Evolutionary conservation across 2,329 filamentous ascomycete genomes (phyloP).

Genomic region (Hypoxylon sp.): DNA sequence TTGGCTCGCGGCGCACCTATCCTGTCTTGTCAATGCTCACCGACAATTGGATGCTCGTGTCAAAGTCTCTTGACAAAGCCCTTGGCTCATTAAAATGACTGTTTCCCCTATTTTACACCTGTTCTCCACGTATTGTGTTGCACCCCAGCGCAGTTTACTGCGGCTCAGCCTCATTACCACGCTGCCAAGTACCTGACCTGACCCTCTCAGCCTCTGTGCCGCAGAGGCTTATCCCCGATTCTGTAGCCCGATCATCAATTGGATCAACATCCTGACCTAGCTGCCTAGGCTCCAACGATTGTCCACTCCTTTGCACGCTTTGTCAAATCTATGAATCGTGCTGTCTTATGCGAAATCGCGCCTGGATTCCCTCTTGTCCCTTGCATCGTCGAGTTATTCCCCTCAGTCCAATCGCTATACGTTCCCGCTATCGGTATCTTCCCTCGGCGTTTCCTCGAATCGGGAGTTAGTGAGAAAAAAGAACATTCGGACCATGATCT

Average conservation of each 20-base stretch:
- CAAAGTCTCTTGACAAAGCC: slow-evolving; percentile 26
- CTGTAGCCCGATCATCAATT: slow-evolving; percentile 27
- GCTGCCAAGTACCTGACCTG: slow-evolving; percentile 20
- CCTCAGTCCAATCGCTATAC: slow-evolving; percentile 20
- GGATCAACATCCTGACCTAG: too few species aligned
- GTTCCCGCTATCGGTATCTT: slow-evolving; percentile 31
- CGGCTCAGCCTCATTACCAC: slow-evolving; percentile 38
- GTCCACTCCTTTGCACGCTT: slow-evolving; percentile 24
- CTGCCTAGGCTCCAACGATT: slow-evolving; percentile 21
- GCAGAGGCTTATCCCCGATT: slow-evolving; percentile 35
- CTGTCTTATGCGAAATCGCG: slow-evolving; percentile 12
- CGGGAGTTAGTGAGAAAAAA: slow-evolving; percentile 4
- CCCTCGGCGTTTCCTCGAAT: slow-evolving; percentile 18
- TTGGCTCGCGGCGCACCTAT: slow-evolving; percentile 10
- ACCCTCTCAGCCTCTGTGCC: slow-evolving; percentile 17
- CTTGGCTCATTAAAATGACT: slow-evolving; percentile 41
- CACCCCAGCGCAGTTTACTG: slow-evolving; percentile 21
- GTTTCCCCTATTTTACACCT: slow-evolving; percentile 39
- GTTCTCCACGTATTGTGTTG: slow-evolving; percentile 40
- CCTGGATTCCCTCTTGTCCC: not conserved
- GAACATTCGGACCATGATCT: slow-evolving; percentile 40
- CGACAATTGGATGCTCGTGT: slow-evolving; percentile 32
- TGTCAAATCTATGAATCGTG: slow-evolving; percentile 22
- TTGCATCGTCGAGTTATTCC: slow-evolving; percentile 10
- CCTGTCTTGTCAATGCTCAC: slow-evolving; percentile 28